Evolutionary conservation across 306 rosid genomes (phyloP).

Genomic region (Pterocarpus macrocarpus): DNA sequence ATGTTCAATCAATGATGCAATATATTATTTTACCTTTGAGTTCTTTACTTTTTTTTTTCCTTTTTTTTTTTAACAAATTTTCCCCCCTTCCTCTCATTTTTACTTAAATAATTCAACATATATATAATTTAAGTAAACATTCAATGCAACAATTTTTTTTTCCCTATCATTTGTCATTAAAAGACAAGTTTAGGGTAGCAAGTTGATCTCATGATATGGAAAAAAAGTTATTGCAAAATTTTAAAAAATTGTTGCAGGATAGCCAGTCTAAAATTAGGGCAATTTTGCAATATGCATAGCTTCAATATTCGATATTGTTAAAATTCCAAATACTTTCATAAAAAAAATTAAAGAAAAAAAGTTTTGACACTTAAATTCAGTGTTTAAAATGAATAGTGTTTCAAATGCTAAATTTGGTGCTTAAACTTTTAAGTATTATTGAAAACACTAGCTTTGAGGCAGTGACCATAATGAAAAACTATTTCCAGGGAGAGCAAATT

Average conservation of each 20-base stretch:
- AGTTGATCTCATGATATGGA: not conserved
- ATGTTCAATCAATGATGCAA: slow-evolving; percentile 19
- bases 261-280: slow-evolving; percentile 18
- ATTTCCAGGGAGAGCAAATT: slow-evolving; percentile 30
- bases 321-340: not conserved
- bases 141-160: not conserved
- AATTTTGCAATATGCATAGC: slow-evolving; percentile 22
- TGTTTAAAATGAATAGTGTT: slow-evolving; percentile 28
- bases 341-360: not conserved
- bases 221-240: not conserved
- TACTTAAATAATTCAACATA: slow-evolving; percentile 16
- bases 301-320: slow-evolving; percentile 1
- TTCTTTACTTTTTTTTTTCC: not conserved
- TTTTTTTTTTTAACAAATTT: not conserved
- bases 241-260: not conserved
- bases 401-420: slow-evolving; percentile 40
- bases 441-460: slow-evolving; percentile 38
- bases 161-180: not conserved
- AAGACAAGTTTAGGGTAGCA: not conserved
- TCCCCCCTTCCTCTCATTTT: not conserved
- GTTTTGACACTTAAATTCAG: not conserved
- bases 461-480: slow-evolving; percentile 12
- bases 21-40: not conserved
- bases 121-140: slow-evolving; percentile 7
- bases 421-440: slow-evolving; percentile 14